Base-by-base conservation (phyloP, 495 filamentous ascomycete species). In the Pseudevernia furfuracea region DNA sequence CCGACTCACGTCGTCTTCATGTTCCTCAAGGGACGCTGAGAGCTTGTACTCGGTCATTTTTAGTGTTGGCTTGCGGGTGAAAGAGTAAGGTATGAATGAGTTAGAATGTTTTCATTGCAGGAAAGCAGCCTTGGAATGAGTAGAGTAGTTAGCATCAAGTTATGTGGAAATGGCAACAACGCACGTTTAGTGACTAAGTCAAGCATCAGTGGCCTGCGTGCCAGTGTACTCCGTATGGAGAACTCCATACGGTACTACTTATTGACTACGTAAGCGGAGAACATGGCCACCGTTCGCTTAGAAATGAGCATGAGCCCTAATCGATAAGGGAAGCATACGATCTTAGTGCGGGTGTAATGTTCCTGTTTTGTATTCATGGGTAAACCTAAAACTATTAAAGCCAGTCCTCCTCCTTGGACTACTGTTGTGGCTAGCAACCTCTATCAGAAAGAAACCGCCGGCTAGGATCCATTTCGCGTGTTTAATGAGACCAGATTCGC, bases 1-100 rank as follows among this genome's bases (percentile, higher is more conserved):
- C 59, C 44, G 64, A 71, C 86, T 80, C 82, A 93, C 90, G 85
- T 96, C 91, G 73, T 89, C 86, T 70, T 88, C 83, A 68, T 96
- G 91, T 71, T 85, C 90, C 71, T 84, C 80, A 56, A 96, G 80
- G 73, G 88, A 84, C 69, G 91, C 88, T 63, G 91, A 89, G 69
- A 96, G 85, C 80, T 89, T 92, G 81, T 86, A 96, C 71, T 84
- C 77, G 74, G 75, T 75, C 80, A 85, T 85, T 59, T 59, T 39
- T 59, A 7, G 17, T 11, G 19, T 30, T 25, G 21, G 5, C 25
- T 12, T 32, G 49, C 25, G 9, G 49, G 17, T 53, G 28, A 17
- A 49, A 49, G 23, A 15, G 46, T 28, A n/a, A n/a, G n/a, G n/a
- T n/a, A n/a, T n/a, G n/a, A n/a, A 14, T 10, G 12, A 28, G n/a